Evolutionary conservation across 163 green algal genomes (phyloP).

Genomic region (Volvox carteri): DNA sequence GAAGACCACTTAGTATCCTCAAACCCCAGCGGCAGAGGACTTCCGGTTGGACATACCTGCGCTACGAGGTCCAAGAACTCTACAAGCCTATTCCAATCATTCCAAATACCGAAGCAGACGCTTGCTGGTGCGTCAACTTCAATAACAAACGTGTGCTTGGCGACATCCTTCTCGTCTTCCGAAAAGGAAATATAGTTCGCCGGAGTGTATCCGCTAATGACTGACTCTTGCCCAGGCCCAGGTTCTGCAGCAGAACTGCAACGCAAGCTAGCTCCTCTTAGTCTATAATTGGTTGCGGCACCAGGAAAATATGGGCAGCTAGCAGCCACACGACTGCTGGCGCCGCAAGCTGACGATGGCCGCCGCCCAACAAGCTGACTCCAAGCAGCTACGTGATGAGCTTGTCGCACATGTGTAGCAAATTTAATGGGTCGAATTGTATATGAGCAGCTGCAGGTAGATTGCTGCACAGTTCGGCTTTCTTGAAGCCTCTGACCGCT

Average conservation of each 20-base stretch:
- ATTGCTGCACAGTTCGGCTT: not conserved
- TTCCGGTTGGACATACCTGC: slow-evolving; percentile 57
- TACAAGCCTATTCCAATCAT: slow-evolving; percentile 73
- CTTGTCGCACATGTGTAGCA: not conserved
- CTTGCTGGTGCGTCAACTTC: slow-evolving; percentile 64
- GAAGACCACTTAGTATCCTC: not conserved
- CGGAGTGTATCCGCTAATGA: slow-evolving; percentile 75
- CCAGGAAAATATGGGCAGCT: not conserved
- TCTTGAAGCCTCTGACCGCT: slow-evolving; percentile 13
- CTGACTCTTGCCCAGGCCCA: not conserved
- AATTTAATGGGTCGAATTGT: not conserved
- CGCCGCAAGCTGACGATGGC: slow-evolving; percentile 33
- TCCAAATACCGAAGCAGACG: slow-evolving; percentile 73
- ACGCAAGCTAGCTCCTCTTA: not conserved
- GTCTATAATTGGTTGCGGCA: not conserved
- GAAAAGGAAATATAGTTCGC: slow-evolving; percentile 73
- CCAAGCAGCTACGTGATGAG: not conserved
- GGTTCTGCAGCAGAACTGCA: not conserved
- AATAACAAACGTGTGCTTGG: slow-evolving; percentile 58
- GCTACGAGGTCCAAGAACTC: slow-evolving; percentile 78
- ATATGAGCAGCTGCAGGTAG: slow-evolving; percentile 43
- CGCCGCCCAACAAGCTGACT: slow-evolving; percentile 12
- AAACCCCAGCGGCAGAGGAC: not conserved
- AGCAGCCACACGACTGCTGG: slow-evolving; percentile 3
- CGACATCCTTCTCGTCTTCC: slow-evolving; percentile 54